Base-by-base conservation (phyloP, 352 stramenopile genomes). In the Globisporangium yorkense region DNA sequence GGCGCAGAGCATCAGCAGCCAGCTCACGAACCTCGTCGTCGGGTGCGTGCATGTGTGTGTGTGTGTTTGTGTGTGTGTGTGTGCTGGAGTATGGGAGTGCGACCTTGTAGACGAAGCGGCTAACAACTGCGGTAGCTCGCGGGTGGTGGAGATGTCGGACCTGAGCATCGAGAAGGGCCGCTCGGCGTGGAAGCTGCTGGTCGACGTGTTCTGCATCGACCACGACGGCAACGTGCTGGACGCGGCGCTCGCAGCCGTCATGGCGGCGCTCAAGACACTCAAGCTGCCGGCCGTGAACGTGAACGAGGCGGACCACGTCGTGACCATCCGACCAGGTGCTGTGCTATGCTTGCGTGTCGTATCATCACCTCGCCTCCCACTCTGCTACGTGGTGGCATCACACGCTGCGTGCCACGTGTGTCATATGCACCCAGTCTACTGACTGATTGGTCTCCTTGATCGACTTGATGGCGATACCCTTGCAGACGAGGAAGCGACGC, bases 181-280 rank as follows among this genome's bases (percentile, higher is more conserved):
- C 61, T 86, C 77, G 20, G 80, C 84, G 35, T 94, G 84, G 84
- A 89, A 88, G 56, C 67, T 94, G 45, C 72, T 92, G 61, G 62
- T 92, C n/a, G 81, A 89, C 52, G 80, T 92, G 8, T 86, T 86
- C 59, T 89, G 83, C 57, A 69, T 90, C 56, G 76, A 92, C 62
- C 80, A 94, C 56, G 84, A 94, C 59, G 84, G 84, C 24, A 94
- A 94, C 56, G 80, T 91, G 31, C 61, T 87, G 40, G 81, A 94
- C 40, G 77, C 82, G 5, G 68, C 81, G 44, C 74, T 94, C 20
- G 73, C 75, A 40, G 79, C 84, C 18, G 69, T 88, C 57, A 88
- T 94, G 72, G 71, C 77, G 35, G 75, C 79, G 45, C 77, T 94
- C 56, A 73, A 81, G 61, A 81, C 72, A 40, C 59, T 91, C 39